Percentiles rank a stretch among this genome's conserved stretches.
Evolutionary conservation across 2,329 filamentous ascomycete species (phyloP).

Genomic region (Penicillium nordicum): DNA sequence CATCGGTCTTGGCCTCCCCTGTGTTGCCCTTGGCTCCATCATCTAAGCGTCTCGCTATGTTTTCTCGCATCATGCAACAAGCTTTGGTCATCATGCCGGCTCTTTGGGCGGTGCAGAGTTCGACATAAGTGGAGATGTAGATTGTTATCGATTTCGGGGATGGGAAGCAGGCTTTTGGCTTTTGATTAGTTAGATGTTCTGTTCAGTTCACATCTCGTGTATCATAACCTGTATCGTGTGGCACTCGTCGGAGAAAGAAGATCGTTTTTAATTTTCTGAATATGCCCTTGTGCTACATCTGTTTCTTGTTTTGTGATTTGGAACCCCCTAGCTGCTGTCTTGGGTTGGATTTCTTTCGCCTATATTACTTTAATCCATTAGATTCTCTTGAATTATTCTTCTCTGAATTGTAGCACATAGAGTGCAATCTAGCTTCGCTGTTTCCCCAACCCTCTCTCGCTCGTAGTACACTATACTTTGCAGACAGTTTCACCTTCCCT

Average conservation of each 20-base stretch:
- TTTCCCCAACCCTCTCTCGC: fast-evolving
- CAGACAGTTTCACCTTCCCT: not conserved
- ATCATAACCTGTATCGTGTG: slow-evolving; percentile 30
- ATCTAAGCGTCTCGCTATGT: slow-evolving; percentile 29
- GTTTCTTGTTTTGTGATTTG: slow-evolving; percentile 4
- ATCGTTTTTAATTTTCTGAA: slow-evolving; percentile 18
- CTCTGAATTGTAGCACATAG: fast-evolving
- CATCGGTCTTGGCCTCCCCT: slow-evolving; percentile 37
- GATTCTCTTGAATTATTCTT: not conserved
- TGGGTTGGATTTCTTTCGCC: slow-evolving; percentile 11
- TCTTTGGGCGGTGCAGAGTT: slow-evolving; percentile 1
- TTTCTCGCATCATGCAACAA: slow-evolving; percentile 14
- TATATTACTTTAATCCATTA: slow-evolving; percentile 19
- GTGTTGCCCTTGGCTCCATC: slow-evolving; percentile 39
- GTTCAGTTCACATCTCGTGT: slow-evolving; percentile 23
- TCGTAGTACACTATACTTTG: not conserved
- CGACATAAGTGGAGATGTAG: slow-evolving; percentile 4
- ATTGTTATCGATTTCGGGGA: slow-evolving; percentile 18
- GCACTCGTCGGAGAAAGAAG: slow-evolving; percentile 33
- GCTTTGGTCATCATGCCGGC: slow-evolving; percentile 5
- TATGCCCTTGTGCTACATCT: not conserved
- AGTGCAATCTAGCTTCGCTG: fast-evolving
- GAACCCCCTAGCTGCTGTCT: slow-evolving; percentile 16
- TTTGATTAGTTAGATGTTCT: slow-evolving; percentile 19
- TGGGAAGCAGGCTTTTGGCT: slow-evolving; percentile 15